Percentiles rank a stretch among this genome's conserved stretches.
Evolutionary conservation across 257 asterid genomes (phyloP).

Genomic region (Fraxinus americana): DNA sequence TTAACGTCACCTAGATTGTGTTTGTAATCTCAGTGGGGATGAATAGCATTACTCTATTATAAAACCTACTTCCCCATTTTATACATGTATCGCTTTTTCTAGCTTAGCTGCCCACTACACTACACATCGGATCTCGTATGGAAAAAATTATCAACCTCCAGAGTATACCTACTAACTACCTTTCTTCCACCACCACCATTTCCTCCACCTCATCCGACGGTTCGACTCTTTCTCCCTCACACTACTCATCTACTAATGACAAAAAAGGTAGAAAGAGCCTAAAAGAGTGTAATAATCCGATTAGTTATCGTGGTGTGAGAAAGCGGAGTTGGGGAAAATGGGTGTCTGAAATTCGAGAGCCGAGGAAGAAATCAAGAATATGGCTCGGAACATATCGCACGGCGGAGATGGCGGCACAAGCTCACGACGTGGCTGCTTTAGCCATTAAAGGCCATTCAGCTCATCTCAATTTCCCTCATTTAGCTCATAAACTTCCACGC

Average conservation of each 20-base stretch:
- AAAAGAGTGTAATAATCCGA: slow-evolving; percentile 17
- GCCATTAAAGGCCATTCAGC: slow-evolving; percentile 82
- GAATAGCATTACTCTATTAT: neutral
- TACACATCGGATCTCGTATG: slow-evolving; percentile 41
- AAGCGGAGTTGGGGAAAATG: slow-evolving; percentile 88
- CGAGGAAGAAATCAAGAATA: slow-evolving; percentile 79
- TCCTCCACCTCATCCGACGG: slow-evolving; percentile 35
- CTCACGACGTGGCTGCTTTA: slow-evolving; percentile 90
- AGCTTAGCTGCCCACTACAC: slow-evolving; percentile 17
- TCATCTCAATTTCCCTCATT: slow-evolving; percentile 75
- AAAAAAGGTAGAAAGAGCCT: slow-evolving; percentile 25
- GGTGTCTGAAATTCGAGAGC: slow-evolving; percentile 93
- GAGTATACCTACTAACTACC: slow-evolving; percentile 33
- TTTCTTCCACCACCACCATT: slow-evolving; percentile 32
- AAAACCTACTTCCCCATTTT: slow-evolving; percentile 32
- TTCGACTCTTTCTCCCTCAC: slow-evolving; percentile 3
- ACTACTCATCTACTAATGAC: slow-evolving; percentile 19
- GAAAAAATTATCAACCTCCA: slow-evolving; percentile 50
- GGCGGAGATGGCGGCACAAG: slow-evolving; percentile 90
- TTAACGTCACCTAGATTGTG: too few species aligned
- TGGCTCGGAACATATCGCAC: slow-evolving; percentile 69
- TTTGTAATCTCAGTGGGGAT: too few species aligned
- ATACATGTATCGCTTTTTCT: too few species aligned
- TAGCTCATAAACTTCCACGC: slow-evolving; percentile 65
- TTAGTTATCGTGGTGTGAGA: slow-evolving; percentile 73